Base-by-base conservation (phyloP, 2,329 filamentous ascomycete genomes). In the Alternaria arborescens region DNA sequence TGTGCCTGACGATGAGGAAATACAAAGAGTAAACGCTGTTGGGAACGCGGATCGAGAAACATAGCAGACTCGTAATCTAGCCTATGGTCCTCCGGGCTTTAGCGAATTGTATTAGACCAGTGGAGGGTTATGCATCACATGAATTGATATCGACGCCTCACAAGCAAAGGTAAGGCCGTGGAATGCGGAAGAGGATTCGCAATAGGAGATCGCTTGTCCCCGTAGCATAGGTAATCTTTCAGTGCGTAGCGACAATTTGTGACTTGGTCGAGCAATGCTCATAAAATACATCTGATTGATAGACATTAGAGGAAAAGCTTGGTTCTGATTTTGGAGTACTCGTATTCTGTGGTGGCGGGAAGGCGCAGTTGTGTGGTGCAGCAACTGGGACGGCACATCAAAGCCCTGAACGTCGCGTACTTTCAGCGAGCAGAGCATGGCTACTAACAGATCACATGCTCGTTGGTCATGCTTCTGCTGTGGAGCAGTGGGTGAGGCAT, bases 91-190 rank as follows among this genome's bases (percentile, higher is more conserved):
- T 24, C 6, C 5, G 0, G 24, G 24, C 6, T 2, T 24, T 24
- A 0, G 7, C 24, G 0, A 24, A 24, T 1, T 24, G 0, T 24
- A 7, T 7, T 0, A 24, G 24, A 24, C 0, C 0, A 24, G 0
- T 24, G 24, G 24, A 24, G 24, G 6, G 0, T 24, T 24, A 24
- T 7, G 24, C 24, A 24, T 24, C 24, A 0, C 24, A 0, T 7
- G 7, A 7, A 24, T 7, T 0, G 24, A 0, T 24, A 24, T 24
- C 24, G 0, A 7, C 24, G 0, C 24, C 24, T 0, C 24, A 6
- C 24, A 24, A 24, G 24, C 24, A 24, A 24, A 24, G 24, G 24
- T 24, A 0, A 24, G 0, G 6, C 24, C 0, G 2, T 24, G 24
- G 24, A 24, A 24, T 24, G 24, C 24, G 24, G 24, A 24, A 6